These are phyloP conservation scores for Penicillium verrucosum DNA, from an alignment of 2,329 filamentous ascomycete genomes.

Conservation along the genomic window DNA sequence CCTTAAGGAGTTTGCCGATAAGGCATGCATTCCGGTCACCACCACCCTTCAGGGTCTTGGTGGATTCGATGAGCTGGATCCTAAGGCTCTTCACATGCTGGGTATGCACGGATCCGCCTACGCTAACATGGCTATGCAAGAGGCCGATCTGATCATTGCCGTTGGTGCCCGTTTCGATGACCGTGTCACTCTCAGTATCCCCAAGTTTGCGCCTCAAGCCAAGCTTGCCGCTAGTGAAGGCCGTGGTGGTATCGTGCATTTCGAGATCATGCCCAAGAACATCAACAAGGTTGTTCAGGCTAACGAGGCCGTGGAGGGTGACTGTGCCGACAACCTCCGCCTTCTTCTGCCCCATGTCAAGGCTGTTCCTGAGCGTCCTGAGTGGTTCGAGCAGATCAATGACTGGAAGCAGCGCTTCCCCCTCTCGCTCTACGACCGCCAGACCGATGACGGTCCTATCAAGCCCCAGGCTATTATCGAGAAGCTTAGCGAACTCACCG, in stretches of 20 bases:
- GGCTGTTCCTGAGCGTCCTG: slow-evolving; percentile 62
- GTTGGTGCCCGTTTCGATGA: slow-evolving; percentile 94
- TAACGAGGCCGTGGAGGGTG: slow-evolving; percentile 90
- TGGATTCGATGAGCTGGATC: slow-evolving; percentile 86
- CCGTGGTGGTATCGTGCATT: slow-evolving; percentile 92
- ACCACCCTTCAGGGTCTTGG: slow-evolving; percentile 94
- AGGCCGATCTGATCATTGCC: slow-evolving; percentile 92
- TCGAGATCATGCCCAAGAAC: slow-evolving; percentile 99
- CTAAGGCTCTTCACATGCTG: slow-evolving; percentile 95
- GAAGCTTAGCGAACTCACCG: slow-evolving; percentile 80
- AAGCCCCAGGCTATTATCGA: slow-evolving; percentile 94
- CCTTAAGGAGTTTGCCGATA: slow-evolving; percentile 83
- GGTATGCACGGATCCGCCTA: slow-evolving; percentile 98
- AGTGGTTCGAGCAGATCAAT: slow-evolving; percentile 87
- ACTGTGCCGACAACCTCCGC: slow-evolving; percentile 75
- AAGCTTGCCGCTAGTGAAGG: slow-evolving; percentile 79
- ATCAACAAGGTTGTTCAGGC: slow-evolving; percentile 99
- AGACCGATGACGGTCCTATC: slow-evolving; percentile 72
- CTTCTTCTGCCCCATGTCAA: slow-evolving; percentile 71
- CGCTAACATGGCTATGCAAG: slow-evolving; percentile 97
- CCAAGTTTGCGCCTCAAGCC: slow-evolving; percentile 85
- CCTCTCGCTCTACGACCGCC: slow-evolving; percentile 73
- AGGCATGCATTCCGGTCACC: slow-evolving; percentile 87
- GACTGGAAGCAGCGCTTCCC: slow-evolving; percentile 92
- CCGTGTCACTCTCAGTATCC: slow-evolving; percentile 77